phyloP scores from a whole-genome alignment of 2,329 filamentous ascomycete genomes.

The Sarocladium brachiariae region DNA sequence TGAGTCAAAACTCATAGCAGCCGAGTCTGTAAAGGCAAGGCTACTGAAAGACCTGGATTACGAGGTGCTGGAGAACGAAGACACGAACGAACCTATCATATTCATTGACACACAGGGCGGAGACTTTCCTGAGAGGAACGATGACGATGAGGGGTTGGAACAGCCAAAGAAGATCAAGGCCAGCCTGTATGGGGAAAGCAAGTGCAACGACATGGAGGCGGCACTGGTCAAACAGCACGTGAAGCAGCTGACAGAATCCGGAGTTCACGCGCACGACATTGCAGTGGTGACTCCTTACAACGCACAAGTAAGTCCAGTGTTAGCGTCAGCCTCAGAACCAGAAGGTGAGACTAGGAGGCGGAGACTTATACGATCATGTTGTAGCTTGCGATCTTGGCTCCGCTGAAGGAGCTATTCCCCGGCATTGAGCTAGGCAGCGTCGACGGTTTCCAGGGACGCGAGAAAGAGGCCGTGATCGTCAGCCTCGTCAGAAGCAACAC shows the following conservation, averaged over 20 bases:
- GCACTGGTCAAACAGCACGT: constrained; percentile 75
- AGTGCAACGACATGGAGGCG: constrained; percentile 89
- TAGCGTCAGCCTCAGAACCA: too few relatives aligned
- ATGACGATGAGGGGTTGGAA: constrained; percentile 56
- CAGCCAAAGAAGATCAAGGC: constrained; percentile 36
- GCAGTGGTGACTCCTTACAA: constrained; percentile 96
- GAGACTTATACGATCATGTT: neutral
- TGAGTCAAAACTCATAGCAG: constrained; percentile 72
- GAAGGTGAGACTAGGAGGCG: neutral
- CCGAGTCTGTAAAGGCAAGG: constrained; percentile 67
- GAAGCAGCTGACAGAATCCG: constrained; percentile 64
- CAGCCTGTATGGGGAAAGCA: constrained; percentile 53
- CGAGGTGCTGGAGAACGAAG: constrained; percentile 70
- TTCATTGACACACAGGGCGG: constrained; percentile 97
- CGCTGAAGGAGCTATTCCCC: constrained; percentile 73
- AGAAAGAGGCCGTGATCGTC: constrained; percentile 92
- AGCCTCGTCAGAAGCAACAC: constrained; percentile 90
- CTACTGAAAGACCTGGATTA: constrained; percentile 74
- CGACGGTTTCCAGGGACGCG: constrained; percentile 92
- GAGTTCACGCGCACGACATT: constrained; percentile 76
- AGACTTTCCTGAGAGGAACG: constrained; percentile 76
- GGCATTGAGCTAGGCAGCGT: constrained; percentile 93
- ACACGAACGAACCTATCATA: constrained; percentile 79
- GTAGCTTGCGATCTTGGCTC: constrained; percentile 69
- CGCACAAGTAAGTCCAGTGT: constrained; percentile 62